Base-by-base conservation (phyloP, 2,329 filamentous ascomycete genomes). In the Xenoacremonium recifei region DNA sequence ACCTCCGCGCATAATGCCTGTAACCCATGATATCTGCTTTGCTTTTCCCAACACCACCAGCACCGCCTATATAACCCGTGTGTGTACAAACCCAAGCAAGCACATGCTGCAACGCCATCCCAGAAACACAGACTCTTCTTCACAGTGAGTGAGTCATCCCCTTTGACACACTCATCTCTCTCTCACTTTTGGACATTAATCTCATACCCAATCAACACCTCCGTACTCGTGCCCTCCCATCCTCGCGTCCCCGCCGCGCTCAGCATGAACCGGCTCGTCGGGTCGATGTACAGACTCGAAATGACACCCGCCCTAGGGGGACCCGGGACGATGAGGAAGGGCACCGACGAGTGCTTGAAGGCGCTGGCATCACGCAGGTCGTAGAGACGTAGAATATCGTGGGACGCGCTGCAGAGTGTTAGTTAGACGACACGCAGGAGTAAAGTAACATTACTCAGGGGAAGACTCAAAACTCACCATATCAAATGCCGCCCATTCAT, bases 301-400 rank as follows among this genome's bases (percentile, higher is more conserved):
- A 96, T 92, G 31, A 95, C 89, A 33, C 92, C 92, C 0, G 91
- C 91, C 13, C 89, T 64, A 0, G 81, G 81, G 0, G 81, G 93
- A 0, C 93, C 93, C 0, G 93, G 93, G 18, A 99, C 85, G 52
- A 99, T 96, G n/a, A 96, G 77, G 65, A 97, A 99, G 0, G 93
- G 93, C 0, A 95, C 89, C 0, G 85, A 84, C 0, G 88, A 87
- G 60, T 89, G 85, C 57, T 84, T 88, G 29, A 77, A 72, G 1
- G 75, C 68, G 18, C 78, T 74, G 21, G 80, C 77, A 38, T 87
- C 80, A 34, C 82, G 81, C 15, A 97, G 72, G 60, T 99, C 93
- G 62, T 97, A 99, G 1, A 99, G 77, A 4, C 93, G 82, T 12
- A 99, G 76, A 53, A 97, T 97, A 59, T 97, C 92, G 60, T 95